These are phyloP conservation scores for Trichophyton verrucosum DNA, from an alignment of 2,329 filamentous ascomycete genomes.

Conservation along the genomic window DNA sequence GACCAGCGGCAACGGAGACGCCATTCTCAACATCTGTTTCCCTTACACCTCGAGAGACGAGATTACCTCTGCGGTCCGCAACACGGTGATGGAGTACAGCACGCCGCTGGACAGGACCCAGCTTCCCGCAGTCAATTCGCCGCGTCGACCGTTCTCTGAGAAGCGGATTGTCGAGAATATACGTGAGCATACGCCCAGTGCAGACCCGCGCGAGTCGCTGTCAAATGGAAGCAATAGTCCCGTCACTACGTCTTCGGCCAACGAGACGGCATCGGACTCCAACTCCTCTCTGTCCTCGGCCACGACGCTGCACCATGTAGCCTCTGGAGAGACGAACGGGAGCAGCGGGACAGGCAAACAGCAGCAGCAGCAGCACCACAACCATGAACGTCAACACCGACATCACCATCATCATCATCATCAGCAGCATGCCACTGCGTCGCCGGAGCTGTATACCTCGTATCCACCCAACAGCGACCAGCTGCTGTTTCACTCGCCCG, in stretches of 20 bases:
- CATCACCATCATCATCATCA: too few relatives aligned
- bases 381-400: constrained; percentile 13
- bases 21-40: constrained; percentile 86
- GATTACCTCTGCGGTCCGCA: constrained; percentile 78
- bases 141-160: constrained; percentile 66
- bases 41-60: constrained; percentile 94
- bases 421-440: not conserved
- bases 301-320: constrained; percentile 37
- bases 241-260: constrained; percentile 16
- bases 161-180: constrained; percentile 80
- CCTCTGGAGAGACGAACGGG: constrained; percentile 13
- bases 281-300: constrained; percentile 30
- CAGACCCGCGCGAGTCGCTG: constrained; percentile 32
- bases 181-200: constrained; percentile 49
- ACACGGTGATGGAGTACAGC: constrained; percentile 77
- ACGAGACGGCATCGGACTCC: not conserved
- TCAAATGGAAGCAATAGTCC: not conserved
- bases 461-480: constrained; percentile 18
- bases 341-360: constrained; percentile 15
- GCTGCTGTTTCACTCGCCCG: constrained; percentile 55
- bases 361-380: constrained; percentile 15
- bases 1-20: constrained; percentile 73
- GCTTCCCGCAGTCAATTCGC: constrained; percentile 25
- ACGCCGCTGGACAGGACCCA: constrained; percentile 46
- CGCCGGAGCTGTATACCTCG: constrained; percentile 12